Evolutionary conservation across 2,329 filamentous ascomycete species (phyloP), one percentile per base, ranked within the genome.

Genomic region (Ophiocordyceps camponoti-leonardi): DNA sequence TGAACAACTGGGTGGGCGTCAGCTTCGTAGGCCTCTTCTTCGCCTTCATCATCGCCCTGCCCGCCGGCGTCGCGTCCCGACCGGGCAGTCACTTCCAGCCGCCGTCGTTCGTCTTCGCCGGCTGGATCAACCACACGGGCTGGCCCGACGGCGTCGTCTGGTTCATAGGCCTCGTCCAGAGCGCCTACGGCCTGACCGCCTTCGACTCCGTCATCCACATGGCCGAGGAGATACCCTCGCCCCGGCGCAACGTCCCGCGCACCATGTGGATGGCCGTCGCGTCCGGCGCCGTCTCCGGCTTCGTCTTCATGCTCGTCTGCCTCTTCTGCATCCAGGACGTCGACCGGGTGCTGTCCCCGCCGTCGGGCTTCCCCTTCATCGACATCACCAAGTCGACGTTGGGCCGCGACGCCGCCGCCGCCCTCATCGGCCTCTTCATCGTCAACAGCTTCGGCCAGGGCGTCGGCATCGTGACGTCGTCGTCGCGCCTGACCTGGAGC

Each of bases 131-230:
- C 54, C 49, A 54, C 45, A 63, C 60, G 1, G 71, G 72, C n/a
- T 77, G 72, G 72, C 56, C 60, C 1, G 64, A 73, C 41, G 72
- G 72, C 1, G 67, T 76, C 0, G 67, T 68, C n/a, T 77, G 71
- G 71, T 76, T 77, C 50, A 67, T 69, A 0, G 73, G 73, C 4
- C 65, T 77, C 1, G 63, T 77, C 0, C 73, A 77, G 50, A 67
- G 70, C 1, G 73, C 73, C 0, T 77, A 76, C 46, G 73, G 53
- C 2, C 56, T 75, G 16, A 74, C 71, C 0, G 73, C 72, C 1
- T 76, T 77, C 49, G 73, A 77, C 51, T 69, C 72, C 0, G 72
- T 73, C 31, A 73, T 76, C 35, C 73, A 77, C 53, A 67, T 77
- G 62, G 68, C 73, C 2, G 73, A 77, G 50, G 72, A 76, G 51